Evolutionary conservation across 208 protist genomes (phyloP), one percentile per base, ranked within the genome.

Genomic region (Strigomonas galati): DNA sequence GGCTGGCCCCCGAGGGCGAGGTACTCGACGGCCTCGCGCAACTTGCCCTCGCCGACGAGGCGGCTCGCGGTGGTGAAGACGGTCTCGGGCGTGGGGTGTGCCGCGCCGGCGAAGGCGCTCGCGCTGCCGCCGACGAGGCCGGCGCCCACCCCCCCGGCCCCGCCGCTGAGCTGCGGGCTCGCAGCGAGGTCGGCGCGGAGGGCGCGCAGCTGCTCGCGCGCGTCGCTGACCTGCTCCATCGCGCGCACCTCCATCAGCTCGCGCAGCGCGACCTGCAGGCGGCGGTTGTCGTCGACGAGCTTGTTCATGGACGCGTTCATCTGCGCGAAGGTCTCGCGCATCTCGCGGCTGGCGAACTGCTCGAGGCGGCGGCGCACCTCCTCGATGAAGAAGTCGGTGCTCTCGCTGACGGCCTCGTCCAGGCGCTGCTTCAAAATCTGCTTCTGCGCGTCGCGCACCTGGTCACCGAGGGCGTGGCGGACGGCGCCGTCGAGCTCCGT

Each of bases 401-500:
- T 89, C 54, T 84, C 78, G 76, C 79, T 71, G 61, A 96, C 56
- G 1, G 74, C 74, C 26, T 92, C 84, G 56, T 96, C 85, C 0
- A 96, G 67, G 30, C 82, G 83, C n/a, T 68, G 70, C 58, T 88
- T 81, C 40, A 92, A 51, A 19, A 76, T 72, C 24, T 79, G 70
- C 65, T 84, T 85, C 49, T 93, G 85, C 3, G 67, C 66, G n/a
- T 52, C 63, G 32, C 82, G 82, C 10, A 91, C 27, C 40, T 69
- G 76, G 23, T 74, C 64, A 2, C 66, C 76, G 28, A 93, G 75
- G 10, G 81, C 85, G 21, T 72, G 66, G 52, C 76, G 79, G 24
- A 93, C 74, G 14, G 81, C 83, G 49, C 79, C 60, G 48, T 93
- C 87, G 17, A 96, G 74, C 70, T 93, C 71, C 10, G 57, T 54